phyloP scores from a whole-genome alignment of 31 red algal genomes.

The Asparagopsis taxiformis region DNA sequence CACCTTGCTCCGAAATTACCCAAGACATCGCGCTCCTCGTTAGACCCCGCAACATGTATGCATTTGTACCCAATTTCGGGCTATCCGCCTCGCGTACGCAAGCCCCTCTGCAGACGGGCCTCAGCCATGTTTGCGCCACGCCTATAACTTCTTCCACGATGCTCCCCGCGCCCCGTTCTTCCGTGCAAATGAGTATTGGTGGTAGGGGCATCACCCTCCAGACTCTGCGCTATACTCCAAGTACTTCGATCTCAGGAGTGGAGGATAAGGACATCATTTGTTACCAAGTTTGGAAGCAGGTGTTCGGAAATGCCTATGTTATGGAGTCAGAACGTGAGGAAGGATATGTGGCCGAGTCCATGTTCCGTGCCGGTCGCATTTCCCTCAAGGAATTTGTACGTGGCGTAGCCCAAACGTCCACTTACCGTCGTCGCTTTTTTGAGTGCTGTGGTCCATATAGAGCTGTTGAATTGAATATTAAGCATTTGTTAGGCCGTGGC shows the following conservation, averaged over 20 bases:
- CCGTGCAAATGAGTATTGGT: conserved; percentile 2
- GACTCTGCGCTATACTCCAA: conserved; percentile 55
- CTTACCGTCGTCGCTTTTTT: conserved; percentile 87
- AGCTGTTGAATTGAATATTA: conserved; percentile 86
- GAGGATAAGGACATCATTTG: conserved; percentile 70
- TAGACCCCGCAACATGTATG: conserved; percentile 21
- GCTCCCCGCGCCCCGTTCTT: not conserved
- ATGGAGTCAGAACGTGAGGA: conserved; percentile 88
- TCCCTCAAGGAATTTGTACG: conserved; percentile 85
- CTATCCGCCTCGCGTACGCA: too few species aligned
- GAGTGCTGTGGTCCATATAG: conserved; percentile 80
- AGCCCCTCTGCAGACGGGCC: too few species aligned
- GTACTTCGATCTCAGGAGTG: conserved; percentile 32
- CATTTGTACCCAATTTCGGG: conserved; percentile 10
- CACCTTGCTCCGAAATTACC: too few species aligned
- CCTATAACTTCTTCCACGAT: not conserved
- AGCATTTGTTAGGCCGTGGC: conserved; percentile 89
- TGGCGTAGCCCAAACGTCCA: conserved; percentile 60
- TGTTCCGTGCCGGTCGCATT: conserved; percentile 75
- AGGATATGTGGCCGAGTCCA: conserved; percentile 69
- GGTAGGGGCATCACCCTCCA: conserved; percentile 53
- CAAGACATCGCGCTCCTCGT: too few species aligned
- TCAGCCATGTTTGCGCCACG: conserved; percentile 1
- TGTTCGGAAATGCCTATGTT: conserved; percentile 94
- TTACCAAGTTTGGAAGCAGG: conserved; percentile 62